These are phyloP conservation scores for Penicillium sp. DNA, from an alignment of 2,329 filamentous ascomycete genomes.

Conservation along the genomic window DNA sequence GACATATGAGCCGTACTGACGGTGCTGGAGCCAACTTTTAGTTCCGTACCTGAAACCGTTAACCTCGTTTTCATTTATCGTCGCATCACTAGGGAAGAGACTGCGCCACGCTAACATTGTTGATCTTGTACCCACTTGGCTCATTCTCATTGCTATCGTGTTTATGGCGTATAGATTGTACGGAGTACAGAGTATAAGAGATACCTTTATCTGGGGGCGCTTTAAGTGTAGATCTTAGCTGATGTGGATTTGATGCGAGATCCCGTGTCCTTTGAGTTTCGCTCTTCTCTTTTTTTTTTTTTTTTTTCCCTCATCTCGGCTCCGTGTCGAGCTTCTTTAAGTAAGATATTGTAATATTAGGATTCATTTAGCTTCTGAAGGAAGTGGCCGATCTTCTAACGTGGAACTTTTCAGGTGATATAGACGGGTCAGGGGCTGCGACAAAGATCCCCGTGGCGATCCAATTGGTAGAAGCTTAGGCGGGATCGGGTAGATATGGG, in stretches of 20 bases:
- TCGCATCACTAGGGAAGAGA: background rate
- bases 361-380: background rate
- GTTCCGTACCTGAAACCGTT: too few species aligned
- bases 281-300: background rate
- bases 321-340: background rate
- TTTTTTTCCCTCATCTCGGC: background rate
- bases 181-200: background rate
- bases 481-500: background rate
- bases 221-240: background rate
- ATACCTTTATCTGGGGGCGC: background rate
- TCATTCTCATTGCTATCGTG: background rate
- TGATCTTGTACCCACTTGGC: background rate
- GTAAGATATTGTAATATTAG: background rate
- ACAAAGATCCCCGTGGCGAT: slow-evolving; percentile 16
- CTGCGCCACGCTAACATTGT: background rate
- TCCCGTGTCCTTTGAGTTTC: slow-evolving; percentile 1
- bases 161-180: background rate
- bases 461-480: background rate
- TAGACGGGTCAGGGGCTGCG: slow-evolving; percentile 15
- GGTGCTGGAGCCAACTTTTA: too few species aligned
- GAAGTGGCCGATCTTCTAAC: background rate
- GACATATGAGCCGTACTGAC: too few species aligned
- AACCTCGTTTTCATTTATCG: background rate
- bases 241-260: background rate
- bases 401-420: background rate